Conservation (phyloP, 2,329 filamentous ascomycete genomes). For the Alternaria metachromatica region DNA sequence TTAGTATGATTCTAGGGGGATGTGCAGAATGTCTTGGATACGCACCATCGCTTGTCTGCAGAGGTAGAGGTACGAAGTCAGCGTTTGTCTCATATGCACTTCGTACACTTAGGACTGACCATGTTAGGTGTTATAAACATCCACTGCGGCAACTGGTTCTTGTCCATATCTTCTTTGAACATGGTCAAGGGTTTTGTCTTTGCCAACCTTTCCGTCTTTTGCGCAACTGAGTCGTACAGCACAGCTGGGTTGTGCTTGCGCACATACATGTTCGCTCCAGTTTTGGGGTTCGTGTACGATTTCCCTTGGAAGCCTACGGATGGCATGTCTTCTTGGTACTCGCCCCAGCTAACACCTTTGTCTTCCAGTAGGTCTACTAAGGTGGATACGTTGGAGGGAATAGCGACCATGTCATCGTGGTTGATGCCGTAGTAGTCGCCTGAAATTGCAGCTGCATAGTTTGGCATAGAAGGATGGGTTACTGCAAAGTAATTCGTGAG, state of each 20-base stretch:
- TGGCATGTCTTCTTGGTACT: slow-evolving; percentile 81
- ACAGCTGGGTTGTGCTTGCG: slow-evolving; percentile 79
- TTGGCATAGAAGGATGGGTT: slow-evolving; percentile 76
- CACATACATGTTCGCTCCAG: slow-evolving; percentile 75
- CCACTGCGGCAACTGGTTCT: slow-evolving; percentile 37
- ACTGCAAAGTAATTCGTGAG: slow-evolving; percentile 63
- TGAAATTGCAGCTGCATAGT: slow-evolving; percentile 72
- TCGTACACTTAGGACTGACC: too few species aligned
- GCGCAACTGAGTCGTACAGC: slow-evolving; percentile 69
- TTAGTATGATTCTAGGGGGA: slow-evolving; percentile 3
- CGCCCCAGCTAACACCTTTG: slow-evolving; percentile 55
- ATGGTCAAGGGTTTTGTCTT: slow-evolving; percentile 76
- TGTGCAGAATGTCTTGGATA: background rate
- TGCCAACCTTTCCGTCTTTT: slow-evolving; percentile 64
- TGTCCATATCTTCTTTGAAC: slow-evolving; percentile 60
- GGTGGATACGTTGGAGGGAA: slow-evolving; percentile 50
- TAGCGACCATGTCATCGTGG: slow-evolving; percentile 67
- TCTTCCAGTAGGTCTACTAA: slow-evolving; percentile 53
- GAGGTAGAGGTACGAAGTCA: too few species aligned
- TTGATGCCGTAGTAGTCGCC: slow-evolving; percentile 78
- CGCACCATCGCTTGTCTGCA: background rate
- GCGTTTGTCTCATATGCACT: too few species aligned
- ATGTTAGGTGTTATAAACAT: slow-evolving; percentile 66
- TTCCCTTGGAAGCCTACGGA: slow-evolving; percentile 73
- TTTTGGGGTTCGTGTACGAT: slow-evolving; percentile 66